Evolutionary conservation across 495 filamentous ascomycete species (phyloP).

Genomic region (Hyphodiscus hymeniophilus): DNA sequence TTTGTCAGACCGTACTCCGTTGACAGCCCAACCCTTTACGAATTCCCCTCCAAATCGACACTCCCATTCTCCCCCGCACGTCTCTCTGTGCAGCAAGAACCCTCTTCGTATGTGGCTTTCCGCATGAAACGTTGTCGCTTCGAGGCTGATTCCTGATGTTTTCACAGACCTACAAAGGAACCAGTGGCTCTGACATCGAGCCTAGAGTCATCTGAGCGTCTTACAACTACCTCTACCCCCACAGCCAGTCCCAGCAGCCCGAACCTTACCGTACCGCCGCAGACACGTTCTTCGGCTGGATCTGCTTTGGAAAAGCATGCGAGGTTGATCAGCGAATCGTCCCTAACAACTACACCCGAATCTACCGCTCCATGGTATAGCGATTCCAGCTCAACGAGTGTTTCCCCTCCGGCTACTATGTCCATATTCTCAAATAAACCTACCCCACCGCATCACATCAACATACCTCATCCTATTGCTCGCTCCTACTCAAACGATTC

Average conservation of each 20-base stretch:
- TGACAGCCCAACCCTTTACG: conserved; percentile 50
- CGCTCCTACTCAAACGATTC: conserved; percentile 18
- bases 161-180: conserved; percentile 17
- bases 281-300: conserved; percentile 1
- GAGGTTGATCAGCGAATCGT: conserved; percentile 15
- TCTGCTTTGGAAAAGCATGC: conserved; percentile 15
- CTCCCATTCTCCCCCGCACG: conserved; percentile 7
- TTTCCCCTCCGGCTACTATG: conserved; percentile 22
- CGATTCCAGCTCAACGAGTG: conserved; percentile 14
- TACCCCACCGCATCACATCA: conserved; percentile 40
- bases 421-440: conserved; percentile 33
- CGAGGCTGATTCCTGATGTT: conserved; percentile 12
- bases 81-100: not conserved
- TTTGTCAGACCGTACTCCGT: conserved; percentile 42
- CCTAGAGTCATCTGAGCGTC: conserved; percentile 1
- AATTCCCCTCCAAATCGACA: conserved; percentile 31
- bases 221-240: not conserved
- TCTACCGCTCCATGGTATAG: conserved; percentile 20
- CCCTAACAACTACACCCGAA: conserved; percentile 12
- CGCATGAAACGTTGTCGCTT: conserved; percentile 12
- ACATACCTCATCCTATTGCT: conserved; percentile 26
- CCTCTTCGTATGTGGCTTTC: not conserved
- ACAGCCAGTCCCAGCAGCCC: conserved; percentile 4
- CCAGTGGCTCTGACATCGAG: conserved; percentile 9
- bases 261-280: conserved; percentile 16